A percentile compares a stretch with the other conserved stretches of the same genome.
These are phyloP conservation scores for Candida palmyrensis DNA, from an alignment of 805 yeast genomes.

Conservation along the genomic window DNA sequence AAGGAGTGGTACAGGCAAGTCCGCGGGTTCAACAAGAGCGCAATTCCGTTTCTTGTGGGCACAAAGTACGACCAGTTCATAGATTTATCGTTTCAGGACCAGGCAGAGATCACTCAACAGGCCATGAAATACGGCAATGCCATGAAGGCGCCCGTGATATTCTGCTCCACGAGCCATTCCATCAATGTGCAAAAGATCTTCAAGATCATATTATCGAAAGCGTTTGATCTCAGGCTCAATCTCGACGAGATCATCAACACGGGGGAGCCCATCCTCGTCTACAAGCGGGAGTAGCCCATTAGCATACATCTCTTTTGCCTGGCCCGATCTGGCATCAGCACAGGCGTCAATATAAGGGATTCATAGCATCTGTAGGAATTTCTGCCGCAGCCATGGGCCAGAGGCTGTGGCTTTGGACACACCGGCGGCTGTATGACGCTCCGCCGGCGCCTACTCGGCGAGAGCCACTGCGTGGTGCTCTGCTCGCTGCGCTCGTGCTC, in stretches of 20 bases:
- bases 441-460: no score
- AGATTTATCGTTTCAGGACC: constrained; percentile 73
- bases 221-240: constrained; percentile 78
- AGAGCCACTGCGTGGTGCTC: no score
- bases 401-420: no score
- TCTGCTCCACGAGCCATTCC: constrained; percentile 88
- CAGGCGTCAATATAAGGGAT: no score
- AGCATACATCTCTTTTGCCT: no score
- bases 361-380: no score
- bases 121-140: constrained; percentile 83
- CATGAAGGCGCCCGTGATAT: constrained; percentile 80
- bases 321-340: no score
- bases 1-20: constrained; percentile 95
- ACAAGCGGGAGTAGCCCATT: constrained; percentile 24
- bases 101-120: constrained; percentile 74
- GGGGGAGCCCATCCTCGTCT: constrained; percentile 90
- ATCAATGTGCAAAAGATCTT: constrained; percentile 92
- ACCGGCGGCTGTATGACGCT: no score
- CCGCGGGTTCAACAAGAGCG: constrained; percentile 81
- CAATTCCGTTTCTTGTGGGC: constrained; percentile 87
- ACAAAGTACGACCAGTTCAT: constrained; percentile 89
- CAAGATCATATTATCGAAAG: constrained; percentile 84
- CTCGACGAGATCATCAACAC: constrained; percentile 77
- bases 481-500: no score
- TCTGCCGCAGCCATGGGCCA: no score